Evolutionary conservation across 176 grass and related monocot species (phyloP), one percentile per base, ranked within the genome.

Genomic region (Phyllostachys edulis): DNA sequence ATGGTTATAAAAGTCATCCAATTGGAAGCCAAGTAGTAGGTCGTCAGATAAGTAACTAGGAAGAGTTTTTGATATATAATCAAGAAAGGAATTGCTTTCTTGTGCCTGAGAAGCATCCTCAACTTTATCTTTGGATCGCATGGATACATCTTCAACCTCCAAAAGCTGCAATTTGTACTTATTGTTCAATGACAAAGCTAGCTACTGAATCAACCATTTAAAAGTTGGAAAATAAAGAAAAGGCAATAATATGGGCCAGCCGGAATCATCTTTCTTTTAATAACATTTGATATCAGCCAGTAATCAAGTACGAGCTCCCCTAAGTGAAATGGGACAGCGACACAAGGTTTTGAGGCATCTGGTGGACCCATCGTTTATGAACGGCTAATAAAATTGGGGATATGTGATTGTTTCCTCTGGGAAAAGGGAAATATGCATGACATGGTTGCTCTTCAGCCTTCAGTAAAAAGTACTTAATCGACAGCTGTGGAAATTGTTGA

Each of bases 1-100:
- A 78, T 92, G 56, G 49, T 93, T 92, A 89, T 98, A 98, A 57
- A 98, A 76, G 70, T 92, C 85, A 77, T 82, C 82, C 72, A 90
- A 82, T 84, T 89, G 85, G 67, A 89, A 73, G 57, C 76, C 84
- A 76, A 36, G 71, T 40, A 90, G 56, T 39, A 82, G 64, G 29
- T 87, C 70, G 50, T 87, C 79, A 50, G 68, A 59, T 50, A 73
- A 64, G 85, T 66, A 27, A 59, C 12, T 66, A 56, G 69, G 45
- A 65, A 65, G 55, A 50, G 46, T 59, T 69, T 81, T 65, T 12
- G 63, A 85, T 47, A 83, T 85, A 27, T 65, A 69, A 20, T 82
- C 87, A 84, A 72, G 52, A 73, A 67, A 69, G 38, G 56, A 52
- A 78, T 77, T 55, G n/a, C 20, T 73, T 85, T 82, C 78, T 81